A percentile compares a stretch with the other conserved stretches of the same genome.
These are phyloP conservation scores for Scytalidium lignicola DNA, from an alignment of 2,329 filamentous ascomycete genomes.

Conservation along the genomic window DNA sequence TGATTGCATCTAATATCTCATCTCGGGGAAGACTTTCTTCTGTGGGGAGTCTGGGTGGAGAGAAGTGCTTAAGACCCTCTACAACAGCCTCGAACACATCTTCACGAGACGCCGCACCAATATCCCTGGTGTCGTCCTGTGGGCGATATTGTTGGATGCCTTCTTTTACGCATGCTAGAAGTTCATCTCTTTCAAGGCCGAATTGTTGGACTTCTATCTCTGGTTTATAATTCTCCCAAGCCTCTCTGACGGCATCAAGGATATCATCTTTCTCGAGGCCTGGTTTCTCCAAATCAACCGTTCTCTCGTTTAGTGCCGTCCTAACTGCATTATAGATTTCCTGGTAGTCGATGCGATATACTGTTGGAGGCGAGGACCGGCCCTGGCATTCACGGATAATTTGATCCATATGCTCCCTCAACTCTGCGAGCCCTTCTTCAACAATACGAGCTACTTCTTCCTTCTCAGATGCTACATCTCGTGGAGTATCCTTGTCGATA, in stretches of 20 bases:
- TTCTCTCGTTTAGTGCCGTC: slow-evolving; percentile 57
- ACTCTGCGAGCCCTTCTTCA: slow-evolving; percentile 71
- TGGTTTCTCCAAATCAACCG: slow-evolving; percentile 44
- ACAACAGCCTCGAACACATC: slow-evolving; percentile 82
- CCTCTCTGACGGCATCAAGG: slow-evolving; percentile 78
- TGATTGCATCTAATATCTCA: slow-evolving; percentile 77
- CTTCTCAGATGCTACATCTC: slow-evolving; percentile 48
- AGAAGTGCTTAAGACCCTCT: slow-evolving; percentile 79
- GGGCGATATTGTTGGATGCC: slow-evolving; percentile 71
- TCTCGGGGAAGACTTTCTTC: slow-evolving; percentile 69
- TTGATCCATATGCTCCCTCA: slow-evolving; percentile 78
- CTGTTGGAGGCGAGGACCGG: slow-evolving; percentile 58
- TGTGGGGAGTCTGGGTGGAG: slow-evolving; percentile 66
- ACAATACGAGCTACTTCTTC: slow-evolving; percentile 74
- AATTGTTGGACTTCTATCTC: slow-evolving; percentile 88
- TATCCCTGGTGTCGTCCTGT: slow-evolving; percentile 31
- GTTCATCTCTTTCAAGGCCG: slow-evolving; percentile 84
- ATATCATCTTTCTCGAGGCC: slow-evolving; percentile 76
- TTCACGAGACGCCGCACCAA: slow-evolving; percentile 65
- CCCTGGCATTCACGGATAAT: slow-evolving; percentile 72
- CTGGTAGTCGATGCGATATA: slow-evolving; percentile 68
- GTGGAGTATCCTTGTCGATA: slow-evolving; percentile 35
- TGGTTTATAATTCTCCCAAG: slow-evolving; percentile 91
- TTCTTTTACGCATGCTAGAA: slow-evolving; percentile 79
- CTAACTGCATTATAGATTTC: slow-evolving; percentile 84